Percentiles rank a stretch among this genome's conserved stretches.
Conservation (phyloP, 495 filamentous ascomycete species). For the Venustampulla echinocandica region DNA sequence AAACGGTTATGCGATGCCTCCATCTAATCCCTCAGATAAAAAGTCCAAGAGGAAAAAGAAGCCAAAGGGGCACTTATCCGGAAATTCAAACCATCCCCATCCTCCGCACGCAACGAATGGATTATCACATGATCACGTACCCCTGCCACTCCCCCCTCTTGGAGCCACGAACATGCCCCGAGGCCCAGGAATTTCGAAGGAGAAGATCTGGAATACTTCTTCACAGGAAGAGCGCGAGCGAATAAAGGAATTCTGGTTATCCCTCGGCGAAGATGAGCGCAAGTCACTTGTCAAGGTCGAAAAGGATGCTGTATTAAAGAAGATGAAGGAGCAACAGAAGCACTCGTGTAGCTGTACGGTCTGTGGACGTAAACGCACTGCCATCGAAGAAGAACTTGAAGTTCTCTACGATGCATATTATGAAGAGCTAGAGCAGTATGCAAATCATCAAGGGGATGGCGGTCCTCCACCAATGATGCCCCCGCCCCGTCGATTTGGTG, state of each 20-base stretch:
- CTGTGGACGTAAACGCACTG: slow-evolving; percentile 90
- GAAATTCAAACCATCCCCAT: slow-evolving; percentile 1
- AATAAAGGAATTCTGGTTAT: slow-evolving; percentile 97
- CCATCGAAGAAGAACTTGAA: slow-evolving; percentile 97
- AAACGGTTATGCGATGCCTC: slow-evolving; percentile 20
- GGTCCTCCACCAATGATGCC: slow-evolving; percentile 54
- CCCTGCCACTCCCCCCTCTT: slow-evolving; percentile 16
- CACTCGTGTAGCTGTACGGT: slow-evolving; percentile 98
- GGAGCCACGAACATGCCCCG: slow-evolving; percentile 29
- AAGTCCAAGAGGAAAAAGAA: slow-evolving; percentile 62
- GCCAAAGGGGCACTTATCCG: slow-evolving; percentile 22
- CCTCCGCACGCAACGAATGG: slow-evolving; percentile 23
- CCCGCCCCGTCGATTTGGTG: slow-evolving; percentile 49
- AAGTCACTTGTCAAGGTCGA: slow-evolving; percentile 94
- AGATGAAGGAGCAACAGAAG: slow-evolving; percentile 99
- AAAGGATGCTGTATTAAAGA: slow-evolving; percentile 93
- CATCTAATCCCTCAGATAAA: slow-evolving; percentile 34
- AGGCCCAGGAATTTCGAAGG: slow-evolving; percentile 48
- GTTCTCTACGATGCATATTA: slow-evolving; percentile 99
- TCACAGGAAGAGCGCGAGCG: slow-evolving; percentile 88
- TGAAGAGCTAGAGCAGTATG: slow-evolving; percentile 94
- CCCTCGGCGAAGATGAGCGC: slow-evolving; percentile 87
- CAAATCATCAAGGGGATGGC: slow-evolving; percentile 71
- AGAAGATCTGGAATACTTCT: slow-evolving; percentile 96
- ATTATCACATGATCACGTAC: slow-evolving; percentile 19